These are phyloP conservation scores for Ricinus communis DNA, from an alignment of 345 rosid genomes.

Conservation along the genomic window DNA sequence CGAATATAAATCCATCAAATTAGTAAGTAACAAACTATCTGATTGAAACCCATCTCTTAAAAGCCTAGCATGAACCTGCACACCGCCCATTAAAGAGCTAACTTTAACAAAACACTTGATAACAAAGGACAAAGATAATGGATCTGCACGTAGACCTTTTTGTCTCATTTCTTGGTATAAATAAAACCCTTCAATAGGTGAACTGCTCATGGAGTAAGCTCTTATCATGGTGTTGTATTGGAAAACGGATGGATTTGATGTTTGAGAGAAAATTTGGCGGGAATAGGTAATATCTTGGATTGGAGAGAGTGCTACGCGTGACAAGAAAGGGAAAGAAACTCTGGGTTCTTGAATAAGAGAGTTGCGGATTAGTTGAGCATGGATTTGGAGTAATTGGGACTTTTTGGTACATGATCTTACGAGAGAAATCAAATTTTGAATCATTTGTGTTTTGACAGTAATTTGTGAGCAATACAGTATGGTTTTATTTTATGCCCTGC, in stretches of 20 bases:
- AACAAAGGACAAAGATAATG: conserved; percentile 57
- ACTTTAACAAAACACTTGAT: conserved; percentile 53
- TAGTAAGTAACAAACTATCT: conserved; percentile 62
- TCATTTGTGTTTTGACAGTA: neutral
- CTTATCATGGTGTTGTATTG: conserved; percentile 68
- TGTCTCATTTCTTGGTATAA: conserved; percentile 48
- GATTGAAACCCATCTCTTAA: conserved; percentile 58
- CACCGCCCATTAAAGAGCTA: conserved; percentile 43
- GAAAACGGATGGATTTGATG: conserved; percentile 43
- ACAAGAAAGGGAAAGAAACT: conserved; percentile 54
- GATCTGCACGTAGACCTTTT: conserved; percentile 37
- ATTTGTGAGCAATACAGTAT: no score
- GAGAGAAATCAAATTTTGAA: conserved; percentile 40
- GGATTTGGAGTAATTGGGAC: conserved; percentile 63
- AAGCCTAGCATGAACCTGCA: conserved; percentile 67
- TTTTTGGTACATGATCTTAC: conserved; percentile 48
- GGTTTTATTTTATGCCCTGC: no score
- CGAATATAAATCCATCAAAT: conserved; percentile 64
- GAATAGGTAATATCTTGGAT: conserved; percentile 40
- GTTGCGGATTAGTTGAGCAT: conserved; percentile 54
- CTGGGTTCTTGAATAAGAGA: conserved; percentile 43
- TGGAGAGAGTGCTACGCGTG: conserved; percentile 47
- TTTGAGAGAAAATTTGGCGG: conserved; percentile 51
- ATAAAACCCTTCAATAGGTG: conserved; percentile 52
- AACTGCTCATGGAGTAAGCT: conserved; percentile 51